Base-by-base conservation (phyloP, 148 eudicot genomes). In the Oxyria digyna region DNA sequence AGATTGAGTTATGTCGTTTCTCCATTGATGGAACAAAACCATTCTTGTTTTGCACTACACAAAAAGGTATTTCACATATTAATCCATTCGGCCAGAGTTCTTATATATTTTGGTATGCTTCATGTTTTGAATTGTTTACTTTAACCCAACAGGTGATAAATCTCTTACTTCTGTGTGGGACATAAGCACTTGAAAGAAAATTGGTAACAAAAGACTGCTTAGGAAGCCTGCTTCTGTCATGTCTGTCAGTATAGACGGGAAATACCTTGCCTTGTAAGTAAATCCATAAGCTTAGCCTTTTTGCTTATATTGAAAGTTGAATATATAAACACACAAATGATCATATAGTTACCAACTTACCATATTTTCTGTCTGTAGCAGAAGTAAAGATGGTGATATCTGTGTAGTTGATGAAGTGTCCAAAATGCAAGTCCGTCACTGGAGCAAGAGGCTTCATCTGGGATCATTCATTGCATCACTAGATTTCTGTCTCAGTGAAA, bases 21-120 rank as follows among this genome's bases (percentile, higher is more conserved):
- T 94, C 99, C 2, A 91, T 82, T 79, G 99, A 94, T 80, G 99
- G 97, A 52, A 94, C 99, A 59, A 88, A 83, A 78, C 99, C 99
- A 29, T 94, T 94, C 78, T 74, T 94, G 75, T 94, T 94, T 84
- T 81, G 91, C 78, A 82, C 89, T 46, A 77, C 85, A 74, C 87
- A 83, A 69, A 87, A 81, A 83, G 99, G 99, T 94, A 77, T 68
- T n/a, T 10, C 15, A 18, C 37, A 3, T 52, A 37, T 23, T 62
- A 66, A n/a, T 66, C 42, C 26, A 66, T 38, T 20, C 4, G 6
- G 46, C 3, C 15, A 35, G 17, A 35, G 45, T 65, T 21, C n/a
- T n/a, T n/a, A n/a, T 8, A 9, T 23, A 1, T 6, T 66, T 41
- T 66, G 32, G 10, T 59, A 35, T 37, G 20, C 31, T 59, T 5